Evolutionary conservation across 371 early-diverging fungal species (phyloP), one percentile per base, ranked within the genome.

Genomic region (Rhizopus stolonifer): DNA sequence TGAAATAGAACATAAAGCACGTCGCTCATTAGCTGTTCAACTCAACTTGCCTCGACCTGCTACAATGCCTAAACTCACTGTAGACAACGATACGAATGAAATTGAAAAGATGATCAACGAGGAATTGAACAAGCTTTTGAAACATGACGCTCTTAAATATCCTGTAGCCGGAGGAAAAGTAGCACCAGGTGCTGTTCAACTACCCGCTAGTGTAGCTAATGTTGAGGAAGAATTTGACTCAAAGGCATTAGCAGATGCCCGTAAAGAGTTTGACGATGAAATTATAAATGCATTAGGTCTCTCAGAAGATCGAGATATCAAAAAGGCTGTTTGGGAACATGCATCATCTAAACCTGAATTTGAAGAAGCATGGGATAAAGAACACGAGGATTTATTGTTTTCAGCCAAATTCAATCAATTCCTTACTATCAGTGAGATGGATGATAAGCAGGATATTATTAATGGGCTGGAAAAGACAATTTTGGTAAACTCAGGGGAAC

Each of bases 31-130:
- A 52, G 83, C 84, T 21, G 84, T 94, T 7, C 89, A 92, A 70
- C 79, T 79, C 1, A 78, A 74, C 15, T 69, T 96, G 29, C 94
- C 94, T 19, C 83, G 96, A 9, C 96, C 96, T 1, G 52, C 77
- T 6, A 45, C 52, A 6, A 39, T 83, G 21, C 66, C 70, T 31
- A 21, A 18, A 1, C 11, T 51, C 6, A n/a, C 18, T 1, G 7
- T 47, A 2, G 48, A 47, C 10, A 17, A 10, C 21, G 31, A 54
- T 23, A 52, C 56, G 6, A 21, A 33, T 13, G 58, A 64, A 19
- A 40, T 56, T 22, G 55, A 60, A 17, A 24, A 53, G 3, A 46
- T 93, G 65, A 79, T 92, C 13, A 69, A 82, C 40, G 58, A 76
- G 39, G 94, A 92, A 64, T 79, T 87, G 64, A 62, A 70, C 7